Evolutionary conservation across 345 rosid genomes (phyloP).

Genomic region (Arabidopsis suecica): DNA sequence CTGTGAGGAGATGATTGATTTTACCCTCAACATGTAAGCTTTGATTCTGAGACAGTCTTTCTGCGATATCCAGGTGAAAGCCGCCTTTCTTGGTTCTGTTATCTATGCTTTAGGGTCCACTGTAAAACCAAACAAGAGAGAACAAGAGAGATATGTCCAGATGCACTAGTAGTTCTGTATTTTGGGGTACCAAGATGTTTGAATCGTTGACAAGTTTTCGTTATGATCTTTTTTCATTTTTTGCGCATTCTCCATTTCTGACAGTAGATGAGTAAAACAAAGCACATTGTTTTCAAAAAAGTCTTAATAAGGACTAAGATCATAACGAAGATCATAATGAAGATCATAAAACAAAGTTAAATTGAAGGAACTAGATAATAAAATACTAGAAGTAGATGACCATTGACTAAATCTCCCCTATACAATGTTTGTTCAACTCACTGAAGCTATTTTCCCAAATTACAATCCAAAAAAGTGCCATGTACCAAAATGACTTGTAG

Average conservation of each 20-base stretch:
- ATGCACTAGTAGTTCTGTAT: slow-evolving; percentile 34
- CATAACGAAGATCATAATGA: neutral
- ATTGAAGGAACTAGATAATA: neutral
- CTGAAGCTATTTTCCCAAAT: too few relatives aligned
- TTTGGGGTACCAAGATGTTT: slow-evolving; percentile 19
- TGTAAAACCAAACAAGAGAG: slow-evolving; percentile 37
- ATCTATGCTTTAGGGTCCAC: slow-evolving; percentile 32
- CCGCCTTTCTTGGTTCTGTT: slow-evolving; percentile 30
- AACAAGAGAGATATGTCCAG: slow-evolving; percentile 18
- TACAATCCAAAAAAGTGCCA: too few relatives aligned
- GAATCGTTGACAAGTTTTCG: slow-evolving; percentile 15
- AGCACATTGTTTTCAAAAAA: neutral
- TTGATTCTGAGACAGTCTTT: slow-evolving; percentile 26
- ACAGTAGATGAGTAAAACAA: neutral
- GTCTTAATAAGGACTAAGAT: neutral
- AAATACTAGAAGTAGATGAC: slow-evolving; percentile 1
- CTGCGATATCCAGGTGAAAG: slow-evolving; percentile 21
- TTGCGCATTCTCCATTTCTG: slow-evolving; percentile 9
- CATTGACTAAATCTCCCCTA: neutral
- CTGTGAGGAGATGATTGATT: slow-evolving; percentile 71
- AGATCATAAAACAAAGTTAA: neutral
- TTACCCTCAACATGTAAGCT: slow-evolving; percentile 23
- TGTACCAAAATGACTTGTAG: too few relatives aligned
- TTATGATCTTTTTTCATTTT: neutral
- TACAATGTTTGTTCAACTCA: too few relatives aligned